These are phyloP conservation scores for Nakaseomyces bracarensis DNA, from an alignment of 1,139 yeast species.

Conservation along the genomic window DNA sequence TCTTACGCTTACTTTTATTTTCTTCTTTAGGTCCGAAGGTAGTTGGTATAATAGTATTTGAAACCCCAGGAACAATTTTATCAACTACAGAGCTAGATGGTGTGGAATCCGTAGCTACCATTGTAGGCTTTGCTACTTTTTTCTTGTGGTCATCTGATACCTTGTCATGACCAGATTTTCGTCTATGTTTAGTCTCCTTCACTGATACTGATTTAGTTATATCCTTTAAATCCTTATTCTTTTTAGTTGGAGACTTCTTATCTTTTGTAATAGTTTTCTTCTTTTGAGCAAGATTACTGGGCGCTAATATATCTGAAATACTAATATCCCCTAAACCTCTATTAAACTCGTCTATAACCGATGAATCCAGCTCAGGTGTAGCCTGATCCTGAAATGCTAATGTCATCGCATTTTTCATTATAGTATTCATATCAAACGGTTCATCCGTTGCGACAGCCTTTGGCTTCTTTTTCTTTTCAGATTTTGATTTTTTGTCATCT, in stretches of 20 bases:
- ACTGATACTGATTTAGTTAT: conserved; percentile 1
- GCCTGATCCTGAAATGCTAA: conserved; percentile 44
- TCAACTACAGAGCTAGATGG: no score
- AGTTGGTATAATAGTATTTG: no score
- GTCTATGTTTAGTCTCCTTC: neutral
- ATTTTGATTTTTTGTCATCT: conserved; percentile 2
- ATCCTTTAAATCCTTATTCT: conserved; percentile 16
- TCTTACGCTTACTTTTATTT: neutral
- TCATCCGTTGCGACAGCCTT: conserved; percentile 27
- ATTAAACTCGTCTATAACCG: conserved; percentile 48
- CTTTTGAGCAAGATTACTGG: conserved; percentile 15
- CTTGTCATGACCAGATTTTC: neutral
- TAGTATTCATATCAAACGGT: conserved; percentile 52
- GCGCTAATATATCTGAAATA: conserved; percentile 30
- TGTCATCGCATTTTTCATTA: conserved; percentile 62
- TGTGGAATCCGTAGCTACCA: no score
- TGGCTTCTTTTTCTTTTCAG: conserved; percentile 4
- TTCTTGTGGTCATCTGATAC: no score
- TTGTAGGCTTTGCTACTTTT: no score
- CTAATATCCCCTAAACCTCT: conserved; percentile 46
- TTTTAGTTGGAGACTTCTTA: conserved; percentile 24
- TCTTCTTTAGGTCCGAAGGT: neutral
- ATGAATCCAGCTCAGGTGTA: conserved; percentile 19
- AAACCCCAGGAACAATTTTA: neutral
- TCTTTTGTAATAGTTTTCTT: conserved; percentile 20